phyloP scores from a whole-genome alignment of 1,284 basidiomycete genomes.

The Pseudozyma tsukubaensis region DNA sequence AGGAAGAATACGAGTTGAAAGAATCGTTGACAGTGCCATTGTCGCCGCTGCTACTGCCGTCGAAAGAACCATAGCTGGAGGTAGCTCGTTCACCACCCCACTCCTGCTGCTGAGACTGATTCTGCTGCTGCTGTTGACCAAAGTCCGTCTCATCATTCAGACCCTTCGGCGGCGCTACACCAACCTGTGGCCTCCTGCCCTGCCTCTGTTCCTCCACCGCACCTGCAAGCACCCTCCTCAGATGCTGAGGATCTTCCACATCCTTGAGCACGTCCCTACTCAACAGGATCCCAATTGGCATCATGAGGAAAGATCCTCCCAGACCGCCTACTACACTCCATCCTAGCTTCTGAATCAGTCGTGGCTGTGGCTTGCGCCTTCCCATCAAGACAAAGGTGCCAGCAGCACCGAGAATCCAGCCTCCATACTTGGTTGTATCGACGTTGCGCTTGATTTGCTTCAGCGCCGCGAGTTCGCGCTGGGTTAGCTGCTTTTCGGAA shows the following conservation, averaged over 20 bases:
- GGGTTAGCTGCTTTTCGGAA: conserved; percentile 46
- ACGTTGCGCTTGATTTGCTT: conserved; percentile 47
- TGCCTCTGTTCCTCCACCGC: conserved; percentile 44
- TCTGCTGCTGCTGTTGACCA: conserved; percentile 8
- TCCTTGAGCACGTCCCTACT: conserved; percentile 24
- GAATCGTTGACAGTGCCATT: conserved; percentile 4
- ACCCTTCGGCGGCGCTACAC: conserved; percentile 37
- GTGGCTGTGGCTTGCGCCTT: conserved; percentile 35
- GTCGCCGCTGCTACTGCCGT: background rate
- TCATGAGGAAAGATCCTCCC: conserved; percentile 35
- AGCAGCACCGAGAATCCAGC: conserved; percentile 46
- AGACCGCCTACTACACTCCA: conserved; percentile 39
- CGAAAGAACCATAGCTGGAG: conserved; percentile 15
- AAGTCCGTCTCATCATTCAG: conserved; percentile 35
- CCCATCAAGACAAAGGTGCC: conserved; percentile 24
- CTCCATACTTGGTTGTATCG: conserved; percentile 41
- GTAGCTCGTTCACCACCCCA: conserved; percentile 35
- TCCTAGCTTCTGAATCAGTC: conserved; percentile 19
- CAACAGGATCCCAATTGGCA: conserved; percentile 39
- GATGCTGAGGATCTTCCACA: conserved; percentile 53
- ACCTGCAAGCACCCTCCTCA: conserved; percentile 31
- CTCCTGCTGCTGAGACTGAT: conserved; percentile 14
- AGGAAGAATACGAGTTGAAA: conserved; percentile 22
- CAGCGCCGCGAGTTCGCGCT: conserved; percentile 41
- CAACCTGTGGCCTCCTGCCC: conserved; percentile 26